These are phyloP conservation scores for Yamadazyma nakazawae DNA, from an alignment of 805 yeast species.

Conservation along the genomic window DNA sequence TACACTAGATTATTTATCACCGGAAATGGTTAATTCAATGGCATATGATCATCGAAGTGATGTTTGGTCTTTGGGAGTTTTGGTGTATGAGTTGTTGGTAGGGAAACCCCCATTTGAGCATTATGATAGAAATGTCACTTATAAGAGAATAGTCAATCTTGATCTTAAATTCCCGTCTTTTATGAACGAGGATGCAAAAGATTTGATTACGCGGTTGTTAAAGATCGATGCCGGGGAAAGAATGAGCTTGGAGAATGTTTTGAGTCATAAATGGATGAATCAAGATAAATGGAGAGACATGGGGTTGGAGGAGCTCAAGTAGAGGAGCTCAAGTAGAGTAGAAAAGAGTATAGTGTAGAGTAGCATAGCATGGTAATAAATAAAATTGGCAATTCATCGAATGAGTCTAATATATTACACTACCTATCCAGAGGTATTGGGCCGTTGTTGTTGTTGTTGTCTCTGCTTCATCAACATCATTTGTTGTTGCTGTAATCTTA, in stretches of 20 bases:
- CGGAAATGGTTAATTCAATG: conserved; percentile 86
- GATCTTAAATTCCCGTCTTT: conserved; percentile 71
- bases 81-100: conserved; percentile 79
- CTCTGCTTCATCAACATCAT: conserved; percentile 29
- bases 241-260: conserved; percentile 56
- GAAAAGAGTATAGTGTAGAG: neutral
- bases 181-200: conserved; percentile 72
- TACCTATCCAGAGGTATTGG: neutral
- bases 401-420: too few species aligned
- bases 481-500: conserved; percentile 38
- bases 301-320: neutral
- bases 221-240: conserved; percentile 69
- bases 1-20: conserved; percentile 90
- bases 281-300: conserved; percentile 1
- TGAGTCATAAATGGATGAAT: conserved; percentile 85
- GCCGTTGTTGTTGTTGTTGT: conserved; percentile 13
- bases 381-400: too few species aligned
- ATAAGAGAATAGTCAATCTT: conserved; percentile 72
- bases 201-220: conserved; percentile 62
- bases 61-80: conserved; percentile 88
- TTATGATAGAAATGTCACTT: conserved; percentile 70
- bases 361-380: neutral
- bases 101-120: conserved; percentile 95
- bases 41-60: conserved; percentile 80
- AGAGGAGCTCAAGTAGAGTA: neutral